These are phyloP conservation scores for Corynespora cassiicola DNA, from an alignment of 2,329 filamentous ascomycete genomes.

Conservation along the genomic window DNA sequence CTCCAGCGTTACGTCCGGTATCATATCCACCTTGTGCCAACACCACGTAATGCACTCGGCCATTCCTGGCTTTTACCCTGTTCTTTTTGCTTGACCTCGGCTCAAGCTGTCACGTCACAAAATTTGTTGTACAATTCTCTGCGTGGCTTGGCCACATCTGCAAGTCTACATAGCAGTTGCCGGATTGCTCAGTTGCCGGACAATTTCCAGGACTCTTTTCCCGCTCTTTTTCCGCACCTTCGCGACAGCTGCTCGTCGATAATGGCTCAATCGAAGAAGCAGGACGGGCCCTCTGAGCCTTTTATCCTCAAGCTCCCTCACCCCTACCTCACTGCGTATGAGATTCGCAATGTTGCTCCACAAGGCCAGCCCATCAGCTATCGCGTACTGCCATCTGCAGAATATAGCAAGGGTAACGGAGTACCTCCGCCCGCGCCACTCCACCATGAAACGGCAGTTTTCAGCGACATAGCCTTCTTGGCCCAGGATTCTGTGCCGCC, in stretches of 20 bases:
- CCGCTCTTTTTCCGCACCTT: conserved; percentile 5
- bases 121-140: conserved; percentile 4
- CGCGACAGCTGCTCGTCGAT: conserved; percentile 5
- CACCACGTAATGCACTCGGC: conserved; percentile 23
- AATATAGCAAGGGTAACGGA: conserved; percentile 22
- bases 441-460: conserved; percentile 34
- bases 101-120: conserved; percentile 15
- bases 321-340: conserved; percentile 45
- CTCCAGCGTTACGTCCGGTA: conserved; percentile 13
- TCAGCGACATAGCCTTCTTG: conserved; percentile 37
- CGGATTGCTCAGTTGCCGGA: conserved; percentile 9
- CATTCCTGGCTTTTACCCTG: conserved; percentile 13
- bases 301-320: conserved; percentile 44
- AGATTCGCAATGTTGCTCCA: conserved; percentile 29
- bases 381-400: conserved; percentile 27
- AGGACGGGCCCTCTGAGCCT: conserved; percentile 19
- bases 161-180: conserved; percentile 12
- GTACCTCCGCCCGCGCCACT: conserved; percentile 29
- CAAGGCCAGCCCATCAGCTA: conserved; percentile 24
- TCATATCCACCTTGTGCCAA: conserved; percentile 31
- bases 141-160: no score
- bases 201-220: conserved; percentile 9
- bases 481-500: conserved; percentile 28
- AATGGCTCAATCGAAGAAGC: conserved; percentile 28
- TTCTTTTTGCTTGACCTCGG: conserved; percentile 38